These are phyloP conservation scores for Epichloe glyceriae DNA, from an alignment of 2,329 filamentous ascomycete genomes.

Conservation along the genomic window DNA sequence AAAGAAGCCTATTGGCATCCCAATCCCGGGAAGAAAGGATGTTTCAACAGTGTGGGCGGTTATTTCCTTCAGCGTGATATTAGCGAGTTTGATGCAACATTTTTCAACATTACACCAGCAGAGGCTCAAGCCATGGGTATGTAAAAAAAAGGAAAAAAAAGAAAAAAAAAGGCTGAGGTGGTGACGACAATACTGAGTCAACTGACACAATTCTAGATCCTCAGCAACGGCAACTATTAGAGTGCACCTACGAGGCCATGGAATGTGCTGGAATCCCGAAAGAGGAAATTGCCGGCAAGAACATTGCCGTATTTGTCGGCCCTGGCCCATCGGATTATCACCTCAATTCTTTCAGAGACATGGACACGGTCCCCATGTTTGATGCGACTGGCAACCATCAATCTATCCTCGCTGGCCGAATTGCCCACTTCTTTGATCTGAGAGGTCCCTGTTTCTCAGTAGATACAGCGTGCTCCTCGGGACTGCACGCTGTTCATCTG, in stretches of 20 bases:
- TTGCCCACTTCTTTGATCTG: slow-evolving; percentile 43
- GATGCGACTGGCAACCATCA: slow-evolving; percentile 37
- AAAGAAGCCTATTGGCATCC: slow-evolving; percentile 28
- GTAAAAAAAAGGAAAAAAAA: neutral
- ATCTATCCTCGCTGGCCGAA: slow-evolving; percentile 39
- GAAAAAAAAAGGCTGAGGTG: neutral
- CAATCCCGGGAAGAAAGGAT: slow-evolving; percentile 28
- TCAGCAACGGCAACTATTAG: slow-evolving; percentile 38
- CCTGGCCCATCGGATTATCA: slow-evolving; percentile 36
- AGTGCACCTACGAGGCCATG: slow-evolving; percentile 41
- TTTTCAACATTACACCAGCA: slow-evolving; percentile 38
- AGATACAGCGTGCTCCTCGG: slow-evolving; percentile 40
- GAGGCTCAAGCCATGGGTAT: slow-evolving; percentile 34
- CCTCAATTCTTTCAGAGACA: slow-evolving; percentile 28
- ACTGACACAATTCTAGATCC: slow-evolving; percentile 26
- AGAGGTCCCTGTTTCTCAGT: slow-evolving; percentile 38
- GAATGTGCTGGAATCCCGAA: slow-evolving; percentile 39
- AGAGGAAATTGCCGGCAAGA: slow-evolving; percentile 31
- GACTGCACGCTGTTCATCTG: slow-evolving; percentile 34
- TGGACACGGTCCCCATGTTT: slow-evolving; percentile 36
- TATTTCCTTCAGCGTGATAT: slow-evolving; percentile 33
- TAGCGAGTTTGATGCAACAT: slow-evolving; percentile 36
- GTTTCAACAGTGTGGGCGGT: slow-evolving; percentile 22
- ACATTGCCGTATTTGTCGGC: slow-evolving; percentile 38
- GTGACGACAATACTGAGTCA: neutral